Percentiles rank a stretch among this genome's conserved stretches.
Evolutionary conservation across 257 asterid genomes (phyloP).

Genomic region (Penstemon davidsonii): DNA sequence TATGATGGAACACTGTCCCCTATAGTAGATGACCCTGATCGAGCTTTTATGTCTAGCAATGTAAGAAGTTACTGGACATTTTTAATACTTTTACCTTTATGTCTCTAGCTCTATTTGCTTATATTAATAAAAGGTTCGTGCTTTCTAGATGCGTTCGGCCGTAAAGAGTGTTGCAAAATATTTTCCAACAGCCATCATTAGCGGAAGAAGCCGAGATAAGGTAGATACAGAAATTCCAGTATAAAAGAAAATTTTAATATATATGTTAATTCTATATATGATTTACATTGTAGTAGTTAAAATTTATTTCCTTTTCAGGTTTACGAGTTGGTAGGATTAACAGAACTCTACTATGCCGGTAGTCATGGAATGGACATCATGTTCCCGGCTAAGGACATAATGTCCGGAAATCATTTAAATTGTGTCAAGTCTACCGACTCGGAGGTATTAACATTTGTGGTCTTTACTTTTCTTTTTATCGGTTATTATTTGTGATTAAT

Average conservation of each 20-base stretch:
- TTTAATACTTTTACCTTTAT: slow-evolving; percentile 6
- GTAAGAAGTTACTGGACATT: slow-evolving; percentile 39
- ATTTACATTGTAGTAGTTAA: too few relatives aligned
- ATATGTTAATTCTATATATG: too few relatives aligned
- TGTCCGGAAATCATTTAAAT: slow-evolving; percentile 27
- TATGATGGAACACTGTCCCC: slow-evolving; percentile 98
- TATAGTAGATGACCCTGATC: slow-evolving; percentile 88
- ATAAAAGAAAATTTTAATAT: too few relatives aligned
- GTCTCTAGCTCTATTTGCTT: slow-evolving; percentile 5
- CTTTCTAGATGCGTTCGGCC: slow-evolving; percentile 74
- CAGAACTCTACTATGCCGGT: slow-evolving; percentile 91
- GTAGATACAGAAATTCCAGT: slow-evolving; percentile 23
- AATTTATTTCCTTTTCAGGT: slow-evolving; percentile 47
- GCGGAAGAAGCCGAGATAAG: slow-evolving; percentile 92
- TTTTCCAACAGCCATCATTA: slow-evolving; percentile 90
- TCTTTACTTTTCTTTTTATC: neutral
- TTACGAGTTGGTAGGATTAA: slow-evolving; percentile 69
- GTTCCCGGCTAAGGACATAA: slow-evolving; percentile 52
- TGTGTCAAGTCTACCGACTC: slow-evolving; percentile 49
- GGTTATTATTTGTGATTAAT: neutral
- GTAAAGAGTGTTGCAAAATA: slow-evolving; percentile 57
- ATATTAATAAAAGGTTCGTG: neutral
- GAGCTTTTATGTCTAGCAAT: slow-evolving; percentile 79
- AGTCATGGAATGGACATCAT: slow-evolving; percentile 98
- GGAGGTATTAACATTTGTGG: slow-evolving; percentile 38